Conservation (phyloP, 768 basidiomycete species). For the Dioszegia hungarica region DNA sequence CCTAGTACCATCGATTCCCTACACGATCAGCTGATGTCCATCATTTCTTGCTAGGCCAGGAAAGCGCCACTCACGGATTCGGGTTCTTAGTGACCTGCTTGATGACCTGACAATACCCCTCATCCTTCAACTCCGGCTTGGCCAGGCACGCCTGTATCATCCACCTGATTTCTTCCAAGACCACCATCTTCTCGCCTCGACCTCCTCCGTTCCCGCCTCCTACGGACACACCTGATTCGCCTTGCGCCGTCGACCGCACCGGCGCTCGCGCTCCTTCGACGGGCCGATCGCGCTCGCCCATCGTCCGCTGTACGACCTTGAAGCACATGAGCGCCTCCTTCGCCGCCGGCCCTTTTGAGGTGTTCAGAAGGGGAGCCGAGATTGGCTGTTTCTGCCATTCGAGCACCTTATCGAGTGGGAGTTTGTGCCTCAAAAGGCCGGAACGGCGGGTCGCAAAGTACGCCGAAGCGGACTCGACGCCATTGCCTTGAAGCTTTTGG, state of each 20-base stretch:
- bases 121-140: constrained; percentile 81
- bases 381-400: constrained; percentile 81
- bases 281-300: constrained; percentile 78
- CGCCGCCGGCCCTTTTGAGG: constrained; percentile 59
- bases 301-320: constrained; percentile 83
- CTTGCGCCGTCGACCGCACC: constrained; percentile 1
- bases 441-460: constrained; percentile 85
- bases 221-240: constrained; percentile 13
- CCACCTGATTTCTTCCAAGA: constrained; percentile 80
- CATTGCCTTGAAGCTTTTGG: constrained; percentile 73
- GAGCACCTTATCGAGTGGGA: constrained; percentile 84
- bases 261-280: constrained; percentile 29
- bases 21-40: neutral
- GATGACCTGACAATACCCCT: constrained; percentile 87
- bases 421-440: constrained; percentile 63
- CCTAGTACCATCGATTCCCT: constrained; percentile 85
- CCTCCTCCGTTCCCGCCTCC: constrained; percentile 2
- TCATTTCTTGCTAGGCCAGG: neutral
- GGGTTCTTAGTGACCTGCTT: constrained; percentile 85
- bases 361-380: constrained; percentile 65
- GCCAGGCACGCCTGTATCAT: constrained; percentile 71
- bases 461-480: constrained; percentile 65
- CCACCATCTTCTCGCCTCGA: constrained; percentile 27
- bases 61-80: constrained; percentile 60
- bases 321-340: constrained; percentile 79